phyloP scores from a whole-genome alignment of 805 yeast species.

The Peterozyma xylosa region DNA sequence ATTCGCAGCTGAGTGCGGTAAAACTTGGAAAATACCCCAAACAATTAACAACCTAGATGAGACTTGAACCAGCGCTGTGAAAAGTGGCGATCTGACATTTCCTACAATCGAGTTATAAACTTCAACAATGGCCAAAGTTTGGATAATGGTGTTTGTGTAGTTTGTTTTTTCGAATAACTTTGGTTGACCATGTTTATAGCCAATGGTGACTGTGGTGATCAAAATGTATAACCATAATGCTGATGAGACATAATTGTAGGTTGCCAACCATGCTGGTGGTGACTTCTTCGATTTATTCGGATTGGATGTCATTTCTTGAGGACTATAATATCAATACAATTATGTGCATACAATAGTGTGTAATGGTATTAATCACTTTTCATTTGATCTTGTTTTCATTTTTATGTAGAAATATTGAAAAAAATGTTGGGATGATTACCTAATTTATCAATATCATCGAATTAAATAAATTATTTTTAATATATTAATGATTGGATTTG shows the following conservation, averaged over 20 bases:
- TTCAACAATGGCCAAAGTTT: conserved; percentile 75
- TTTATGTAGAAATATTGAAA: no score
- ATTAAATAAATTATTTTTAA: no score
- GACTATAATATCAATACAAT: no score
- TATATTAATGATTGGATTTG: no score
- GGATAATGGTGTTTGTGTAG: conserved; percentile 55
- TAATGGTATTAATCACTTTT: no score
- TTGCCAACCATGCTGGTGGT: conserved; percentile 19
- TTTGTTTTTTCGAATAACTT: conserved; percentile 53
- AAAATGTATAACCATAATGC: conserved; percentile 24
- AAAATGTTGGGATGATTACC: no score
- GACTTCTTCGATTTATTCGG: no score
- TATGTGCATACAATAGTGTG: no score
- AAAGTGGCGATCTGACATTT: conserved; percentile 73
- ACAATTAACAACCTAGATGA: conserved; percentile 77
- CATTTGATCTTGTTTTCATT: no score
- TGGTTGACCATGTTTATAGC: conserved; percentile 49
- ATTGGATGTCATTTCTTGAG: no score
- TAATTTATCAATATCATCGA: no score
- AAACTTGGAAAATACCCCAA: conserved; percentile 68
- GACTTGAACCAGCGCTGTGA: conserved; percentile 84
- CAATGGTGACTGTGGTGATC: conserved; percentile 14
- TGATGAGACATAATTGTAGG: conserved; percentile 24
- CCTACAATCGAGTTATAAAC: conserved; percentile 73
- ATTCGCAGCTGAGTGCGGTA: conserved; percentile 68